Conservation (phyloP, 2,329 filamentous ascomycete genomes). For the Hypoxylon sp. region DNA sequence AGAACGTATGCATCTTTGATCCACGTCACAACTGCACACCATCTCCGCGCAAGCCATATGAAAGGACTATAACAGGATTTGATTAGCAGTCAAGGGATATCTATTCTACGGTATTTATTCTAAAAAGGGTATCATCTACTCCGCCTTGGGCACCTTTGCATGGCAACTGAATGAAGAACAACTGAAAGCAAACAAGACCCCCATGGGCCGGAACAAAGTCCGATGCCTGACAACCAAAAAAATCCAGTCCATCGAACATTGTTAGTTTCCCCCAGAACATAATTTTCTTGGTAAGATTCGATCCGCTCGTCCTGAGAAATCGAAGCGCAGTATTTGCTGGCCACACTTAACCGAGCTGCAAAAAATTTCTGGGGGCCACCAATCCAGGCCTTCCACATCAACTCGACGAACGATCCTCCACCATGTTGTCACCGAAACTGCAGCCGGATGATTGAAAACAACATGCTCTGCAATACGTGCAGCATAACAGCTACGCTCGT, state of each 20-base stretch:
- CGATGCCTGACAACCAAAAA: constrained; percentile 32
- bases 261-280: constrained; percentile 2
- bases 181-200: constrained; percentile 39
- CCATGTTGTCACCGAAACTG: constrained; percentile 63
- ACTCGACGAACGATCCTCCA: constrained; percentile 20
- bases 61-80: constrained; percentile 30
- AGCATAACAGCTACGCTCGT: constrained; percentile 76
- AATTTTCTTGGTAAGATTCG: constrained; percentile 30
- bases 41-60: constrained; percentile 40
- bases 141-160: constrained; percentile 52
- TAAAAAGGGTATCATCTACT: constrained; percentile 54
- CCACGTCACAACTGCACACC: constrained; percentile 45
- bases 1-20: constrained; percentile 34
- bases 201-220: constrained; percentile 30
- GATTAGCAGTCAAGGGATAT: constrained; percentile 43
- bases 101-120: constrained; percentile 48
- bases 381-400: constrained; percentile 43
- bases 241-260: constrained; percentile 39
- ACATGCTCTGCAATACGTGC: constrained; percentile 80
- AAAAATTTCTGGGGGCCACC: constrained; percentile 38
- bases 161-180: constrained; percentile 38
- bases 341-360: constrained; percentile 47
- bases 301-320: constrained; percentile 30
- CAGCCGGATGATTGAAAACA: constrained; percentile 77
- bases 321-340: constrained; percentile 40